These are phyloP conservation scores for Tetracladium setigerum DNA, from an alignment of 495 filamentous ascomycete species.

Conservation along the genomic window DNA sequence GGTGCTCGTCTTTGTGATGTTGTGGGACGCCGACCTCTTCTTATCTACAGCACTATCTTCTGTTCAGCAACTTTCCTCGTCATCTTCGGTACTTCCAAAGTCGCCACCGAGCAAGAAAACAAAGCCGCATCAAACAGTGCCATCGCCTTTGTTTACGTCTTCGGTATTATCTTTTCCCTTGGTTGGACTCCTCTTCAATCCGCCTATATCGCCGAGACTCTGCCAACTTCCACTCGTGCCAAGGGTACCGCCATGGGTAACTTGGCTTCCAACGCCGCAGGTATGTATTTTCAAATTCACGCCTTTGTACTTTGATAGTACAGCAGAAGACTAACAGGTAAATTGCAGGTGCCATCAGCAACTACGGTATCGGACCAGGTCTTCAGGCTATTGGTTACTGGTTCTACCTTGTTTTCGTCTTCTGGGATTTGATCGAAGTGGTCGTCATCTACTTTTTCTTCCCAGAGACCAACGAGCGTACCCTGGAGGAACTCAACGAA, in stretches of 20 bases:
- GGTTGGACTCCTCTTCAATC: slow-evolving; percentile 57
- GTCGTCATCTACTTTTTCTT: slow-evolving; percentile 15
- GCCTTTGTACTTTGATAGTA: no score
- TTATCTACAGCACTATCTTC: slow-evolving; percentile 45
- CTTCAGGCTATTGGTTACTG: slow-evolving; percentile 43
- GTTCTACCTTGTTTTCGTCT: slow-evolving; percentile 35
- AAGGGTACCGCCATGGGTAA: slow-evolving; percentile 48
- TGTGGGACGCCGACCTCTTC: slow-evolving; percentile 50
- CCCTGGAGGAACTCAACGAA: slow-evolving; percentile 55
- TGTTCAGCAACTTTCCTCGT: slow-evolving; percentile 41
- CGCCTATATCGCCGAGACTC: slow-evolving; percentile 53
- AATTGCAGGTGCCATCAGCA: slow-evolving; percentile 35
- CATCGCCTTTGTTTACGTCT: slow-evolving; percentile 53
- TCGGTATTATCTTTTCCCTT: slow-evolving; percentile 54
- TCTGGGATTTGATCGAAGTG: slow-evolving; percentile 12
- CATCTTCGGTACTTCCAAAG: slow-evolving; percentile 39
- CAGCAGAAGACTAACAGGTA: no score
- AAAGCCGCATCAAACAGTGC: slow-evolving; percentile 34
- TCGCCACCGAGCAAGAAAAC: slow-evolving; percentile 11
- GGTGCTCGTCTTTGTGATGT: slow-evolving; percentile 47
- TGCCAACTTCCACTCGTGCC: slow-evolving; percentile 48
- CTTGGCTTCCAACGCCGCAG: slow-evolving; percentile 28
- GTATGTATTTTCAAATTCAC: no score
- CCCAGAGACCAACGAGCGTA: slow-evolving; percentile 15
- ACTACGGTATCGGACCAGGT: slow-evolving; percentile 43